These are phyloP conservation scores for Cnidoscolus chayamansa DNA, from an alignment of 441 rosid genomes.

Conservation along the genomic window DNA sequence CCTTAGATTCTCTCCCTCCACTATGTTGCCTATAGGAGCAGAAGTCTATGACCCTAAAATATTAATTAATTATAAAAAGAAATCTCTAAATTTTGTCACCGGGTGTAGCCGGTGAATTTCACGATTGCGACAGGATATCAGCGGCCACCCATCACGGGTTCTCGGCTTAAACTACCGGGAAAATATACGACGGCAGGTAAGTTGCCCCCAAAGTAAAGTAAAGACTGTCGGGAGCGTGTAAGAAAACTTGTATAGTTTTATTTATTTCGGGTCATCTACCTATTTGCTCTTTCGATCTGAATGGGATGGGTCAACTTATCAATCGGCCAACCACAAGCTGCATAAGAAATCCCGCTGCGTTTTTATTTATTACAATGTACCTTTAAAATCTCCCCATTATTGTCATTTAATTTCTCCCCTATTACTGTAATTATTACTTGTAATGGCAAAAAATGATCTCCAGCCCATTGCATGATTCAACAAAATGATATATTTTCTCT, in stretches of 20 bases:
- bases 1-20: conserved; percentile 39
- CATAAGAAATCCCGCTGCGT: too few species aligned
- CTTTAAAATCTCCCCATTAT: too few species aligned
- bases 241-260: conserved; percentile 16
- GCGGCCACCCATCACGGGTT: conserved; percentile 44
- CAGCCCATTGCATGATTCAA: too few species aligned
- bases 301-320: too few species aligned
- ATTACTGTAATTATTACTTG: too few species aligned
- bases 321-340: too few species aligned
- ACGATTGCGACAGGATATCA: conserved; percentile 29
- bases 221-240: background rate
- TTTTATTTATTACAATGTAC: too few species aligned
- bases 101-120: conserved; percentile 28
- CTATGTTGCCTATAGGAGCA: conserved; percentile 24
- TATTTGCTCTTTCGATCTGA: conserved; percentile 14
- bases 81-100: conserved; percentile 12
- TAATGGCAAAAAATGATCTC: too few species aligned
- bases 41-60: background rate
- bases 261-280: conserved; percentile 29
- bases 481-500: too few species aligned
- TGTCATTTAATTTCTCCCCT: too few species aligned
- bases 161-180: conserved; percentile 42
- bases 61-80: background rate
- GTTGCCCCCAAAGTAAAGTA: conserved; percentile 34
- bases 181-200: conserved; percentile 34